Percentiles rank a stretch among this genome's conserved stretches.
phyloP scores from a whole-genome alignment of 116 monocot genomes.

The Posidonia oceanica region DNA sequence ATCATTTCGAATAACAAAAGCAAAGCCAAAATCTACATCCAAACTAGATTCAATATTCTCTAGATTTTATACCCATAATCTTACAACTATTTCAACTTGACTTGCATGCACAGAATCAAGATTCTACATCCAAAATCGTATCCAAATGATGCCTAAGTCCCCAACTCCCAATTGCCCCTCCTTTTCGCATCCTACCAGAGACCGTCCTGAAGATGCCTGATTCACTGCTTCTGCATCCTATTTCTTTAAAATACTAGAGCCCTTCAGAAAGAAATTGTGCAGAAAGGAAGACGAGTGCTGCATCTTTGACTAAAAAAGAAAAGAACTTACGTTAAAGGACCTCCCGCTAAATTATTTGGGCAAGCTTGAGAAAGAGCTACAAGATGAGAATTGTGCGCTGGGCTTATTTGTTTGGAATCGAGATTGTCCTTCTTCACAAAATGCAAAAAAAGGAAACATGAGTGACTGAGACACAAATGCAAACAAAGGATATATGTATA shows the following conservation, averaged over 20 bases:
- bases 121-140: no score
- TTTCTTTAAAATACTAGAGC: background rate
- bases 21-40: no score
- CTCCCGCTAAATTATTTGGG: conserved; percentile 67
- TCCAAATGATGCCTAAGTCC: background rate
- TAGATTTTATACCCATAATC: no score
- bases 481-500: background rate
- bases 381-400: conserved; percentile 66
- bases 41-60: no score
- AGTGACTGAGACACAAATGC: background rate
- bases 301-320: background rate
- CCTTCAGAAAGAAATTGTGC: background rate
- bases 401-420: conserved; percentile 52
- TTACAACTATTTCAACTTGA: no score
- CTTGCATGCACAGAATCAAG: no score
- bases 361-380: conserved; percentile 76
- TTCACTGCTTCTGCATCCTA: background rate
- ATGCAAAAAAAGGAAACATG: conserved; percentile 1
- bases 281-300: background rate
- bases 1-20: no score
- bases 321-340: conserved; percentile 51
- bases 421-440: conserved; percentile 41
- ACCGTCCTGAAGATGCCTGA: background rate
- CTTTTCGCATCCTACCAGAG: background rate
- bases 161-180: background rate